phyloP scores from a whole-genome alignment of 306 rosid species.

The Sphenostylis stenocarpa region DNA sequence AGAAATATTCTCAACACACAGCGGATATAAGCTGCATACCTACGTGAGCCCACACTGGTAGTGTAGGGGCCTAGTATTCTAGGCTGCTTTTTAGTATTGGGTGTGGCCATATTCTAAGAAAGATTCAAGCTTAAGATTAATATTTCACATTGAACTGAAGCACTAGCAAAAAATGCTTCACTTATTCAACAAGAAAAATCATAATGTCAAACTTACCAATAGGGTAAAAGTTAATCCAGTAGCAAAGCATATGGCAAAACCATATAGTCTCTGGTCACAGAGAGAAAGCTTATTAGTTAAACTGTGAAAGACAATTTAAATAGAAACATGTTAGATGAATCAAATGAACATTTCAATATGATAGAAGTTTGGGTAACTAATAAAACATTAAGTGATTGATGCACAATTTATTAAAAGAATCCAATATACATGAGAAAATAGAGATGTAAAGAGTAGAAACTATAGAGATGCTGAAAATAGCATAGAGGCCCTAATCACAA shows the following conservation, averaged over 20 bases:
- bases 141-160: conserved; percentile 1
- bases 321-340: conserved; percentile 14
- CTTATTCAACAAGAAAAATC: conserved; percentile 19
- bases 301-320: conserved; percentile 7
- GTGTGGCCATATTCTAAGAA: background rate
- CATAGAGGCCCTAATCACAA: background rate
- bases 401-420: background rate
- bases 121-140: background rate
- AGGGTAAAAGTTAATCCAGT: conserved; percentile 82
- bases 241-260: conserved; percentile 84
- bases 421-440: background rate
- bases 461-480: background rate
- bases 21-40: background rate
- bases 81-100: background rate
- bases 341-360: conserved; percentile 20
- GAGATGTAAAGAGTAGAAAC: background rate
- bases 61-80: background rate
- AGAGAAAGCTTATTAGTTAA: conserved; percentile 36
- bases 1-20: background rate
- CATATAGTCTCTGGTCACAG: conserved; percentile 69
- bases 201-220: conserved; percentile 57
- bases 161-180: conserved; percentile 22
- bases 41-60: background rate
- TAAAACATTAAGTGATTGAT: conserved; percentile 19
- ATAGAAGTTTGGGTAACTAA: background rate